Evolutionary conservation across 139 green algal genomes (phyloP), one percentile per base, ranked within the genome.

Genomic region (Chlamydomonas sp.): DNA sequence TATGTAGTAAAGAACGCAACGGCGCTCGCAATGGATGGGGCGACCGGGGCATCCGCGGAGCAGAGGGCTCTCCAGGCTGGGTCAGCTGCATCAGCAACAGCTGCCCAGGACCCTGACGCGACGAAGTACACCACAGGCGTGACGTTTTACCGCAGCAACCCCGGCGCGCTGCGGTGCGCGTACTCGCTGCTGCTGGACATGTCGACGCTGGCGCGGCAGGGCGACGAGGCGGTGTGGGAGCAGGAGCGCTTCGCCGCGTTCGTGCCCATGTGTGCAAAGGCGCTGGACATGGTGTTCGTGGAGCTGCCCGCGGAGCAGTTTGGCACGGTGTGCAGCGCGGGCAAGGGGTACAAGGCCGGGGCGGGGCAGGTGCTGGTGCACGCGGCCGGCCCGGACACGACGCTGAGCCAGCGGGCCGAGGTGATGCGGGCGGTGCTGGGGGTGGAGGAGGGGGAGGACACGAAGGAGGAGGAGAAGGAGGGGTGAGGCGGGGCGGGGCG

Each of bases 111-210:
- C n/a, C n/a, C n/a, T n/a, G n/a, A n/a, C n/a, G n/a, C n/a, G n/a
- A n/a, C n/a, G n/a, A 49, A 49, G 31, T 86, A 71, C 69, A 18
- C 1, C 31, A 78, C 83, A 0, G 83, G 83, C 62, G 60, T 87
- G n/a, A 62, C 62, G 3, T 81, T 81, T 14, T 87, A 67, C 14
- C 83, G 83, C 62, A 87, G 83, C 71, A 75, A n/a, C 0, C 71
- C 83, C n/a, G 83, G 68, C 62, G 62, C 17, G 12, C 63, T 87
- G 83, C 83, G 83, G 61, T 87, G 83, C 73, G 17, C 63, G 2
- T 87, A 87, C 61, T 80, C 83, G 12, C 83, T 87, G 5, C 72
- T 87, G 62, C 71, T 87, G 62, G 83, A 87, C 61, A 87, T 87
- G 83, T 49, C 31, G 31, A 49, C 31, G 31, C 31, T 49, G 31